Percentiles rank a stretch among this genome's conserved stretches.
Evolutionary conservation across 495 filamentous ascomycete species (phyloP).

Genomic region (Trichodelitschia bisporula): DNA sequence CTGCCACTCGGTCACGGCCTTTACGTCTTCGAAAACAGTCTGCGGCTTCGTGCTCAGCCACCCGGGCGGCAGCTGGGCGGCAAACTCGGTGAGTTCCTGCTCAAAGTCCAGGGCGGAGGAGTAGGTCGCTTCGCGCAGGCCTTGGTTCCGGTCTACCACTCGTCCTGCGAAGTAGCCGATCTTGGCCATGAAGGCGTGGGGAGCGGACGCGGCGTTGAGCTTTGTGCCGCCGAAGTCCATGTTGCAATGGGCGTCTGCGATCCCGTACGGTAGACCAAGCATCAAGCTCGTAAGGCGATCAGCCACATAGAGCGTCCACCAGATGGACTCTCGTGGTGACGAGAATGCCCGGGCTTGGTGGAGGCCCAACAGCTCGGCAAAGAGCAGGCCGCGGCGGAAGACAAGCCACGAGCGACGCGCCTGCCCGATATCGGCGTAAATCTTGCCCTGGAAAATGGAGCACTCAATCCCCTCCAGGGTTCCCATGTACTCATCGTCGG

Average conservation of each 20-base stretch:
- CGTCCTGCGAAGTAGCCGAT: slow-evolving; percentile 16
- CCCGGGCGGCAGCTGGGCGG: slow-evolving; percentile 13
- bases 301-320: slow-evolving; percentile 19
- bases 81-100: slow-evolving; percentile 21
- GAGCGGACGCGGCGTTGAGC: slow-evolving; percentile 13
- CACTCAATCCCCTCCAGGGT: slow-evolving; percentile 27
- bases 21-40: slow-evolving; percentile 5
- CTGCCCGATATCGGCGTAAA: slow-evolving; percentile 23
- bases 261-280: slow-evolving; percentile 25
- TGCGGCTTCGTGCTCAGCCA: slow-evolving; percentile 7
- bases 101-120: slow-evolving; percentile 22
- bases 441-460: slow-evolving; percentile 21
- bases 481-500: slow-evolving; percentile 23
- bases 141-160: slow-evolving; percentile 27
- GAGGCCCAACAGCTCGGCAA: not conserved
- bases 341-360: not conserved
- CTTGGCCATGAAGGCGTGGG: not conserved
- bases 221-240: slow-evolving; percentile 6
- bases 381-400: slow-evolving; percentile 15
- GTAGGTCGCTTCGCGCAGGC: slow-evolving; percentile 15
- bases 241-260: slow-evolving; percentile 17
- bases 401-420: slow-evolving; percentile 26
- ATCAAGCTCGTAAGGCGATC: slow-evolving; percentile 24
- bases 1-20: slow-evolving; percentile 8
- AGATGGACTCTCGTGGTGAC: slow-evolving; percentile 12